Percentiles rank a stretch among this genome's conserved stretches.
Conservation (phyloP, 106 monocot species). For the Xerophyta viscosa region DNA sequence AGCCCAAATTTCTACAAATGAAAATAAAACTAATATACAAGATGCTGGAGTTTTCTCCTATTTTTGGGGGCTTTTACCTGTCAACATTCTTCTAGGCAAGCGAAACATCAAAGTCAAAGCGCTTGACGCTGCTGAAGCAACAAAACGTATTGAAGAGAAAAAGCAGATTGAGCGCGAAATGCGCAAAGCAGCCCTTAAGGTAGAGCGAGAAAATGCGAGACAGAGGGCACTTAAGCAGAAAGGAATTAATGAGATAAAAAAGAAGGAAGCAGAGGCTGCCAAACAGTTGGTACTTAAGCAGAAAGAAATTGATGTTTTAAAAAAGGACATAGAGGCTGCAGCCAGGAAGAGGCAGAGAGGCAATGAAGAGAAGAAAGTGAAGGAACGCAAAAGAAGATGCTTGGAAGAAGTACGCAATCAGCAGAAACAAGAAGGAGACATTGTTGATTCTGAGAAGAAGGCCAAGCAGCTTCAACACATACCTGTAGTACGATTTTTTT, state of each 20-base stretch:
- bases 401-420: conserved; percentile 28
- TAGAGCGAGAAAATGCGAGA: conserved; percentile 58
- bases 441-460: conserved; percentile 11
- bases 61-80: too few relatives aligned
- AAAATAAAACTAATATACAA: too few relatives aligned
- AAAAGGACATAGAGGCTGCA: conserved; percentile 51
- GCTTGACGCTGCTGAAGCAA: conserved; percentile 80
- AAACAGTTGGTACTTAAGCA: too few relatives aligned
- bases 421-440: conserved; percentile 29
- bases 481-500: conserved; percentile 15
- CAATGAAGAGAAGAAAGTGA: conserved; percentile 62
- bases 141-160: conserved; percentile 68
- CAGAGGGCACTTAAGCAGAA: conserved; percentile 49
- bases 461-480: conserved; percentile 19
- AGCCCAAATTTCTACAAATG: too few relatives aligned
- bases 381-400: conserved; percentile 50
- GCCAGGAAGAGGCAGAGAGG: conserved; percentile 88
- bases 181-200: conserved; percentile 63
- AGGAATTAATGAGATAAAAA: conserved; percentile 59
- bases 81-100: conserved; percentile 36
- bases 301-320: background rate
- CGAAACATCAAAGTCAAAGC: conserved; percentile 89
- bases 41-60: too few relatives aligned
- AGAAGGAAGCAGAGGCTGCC: too few relatives aligned
- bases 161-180: conserved; percentile 69